phyloP scores from a whole-genome alignment of 441 rosid species.

The Jatropha multifida region DNA sequence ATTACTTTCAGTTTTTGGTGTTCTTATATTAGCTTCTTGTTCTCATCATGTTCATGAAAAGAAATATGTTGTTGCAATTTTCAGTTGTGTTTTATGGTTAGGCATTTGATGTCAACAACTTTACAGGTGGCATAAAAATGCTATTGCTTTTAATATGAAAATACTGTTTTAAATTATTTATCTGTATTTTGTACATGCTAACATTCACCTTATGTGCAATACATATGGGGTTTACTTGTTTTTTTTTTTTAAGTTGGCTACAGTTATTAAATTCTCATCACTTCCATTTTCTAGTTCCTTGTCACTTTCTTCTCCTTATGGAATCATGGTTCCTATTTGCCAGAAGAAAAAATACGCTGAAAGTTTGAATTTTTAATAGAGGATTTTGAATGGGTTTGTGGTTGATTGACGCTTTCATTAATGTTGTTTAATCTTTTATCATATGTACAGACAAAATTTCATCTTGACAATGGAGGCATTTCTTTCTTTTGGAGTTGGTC shows the following conservation, averaged over 20 bases:
- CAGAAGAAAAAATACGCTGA: not conserved
- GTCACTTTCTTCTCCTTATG: not conserved
- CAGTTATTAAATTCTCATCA: not conserved
- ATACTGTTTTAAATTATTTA: no score
- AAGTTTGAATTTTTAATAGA: not conserved
- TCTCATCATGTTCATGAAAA: not conserved
- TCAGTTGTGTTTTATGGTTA: no score
- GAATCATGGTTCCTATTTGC: not conserved
- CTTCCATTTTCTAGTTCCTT: not conserved
- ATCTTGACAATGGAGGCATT: slow-evolving; percentile 61
- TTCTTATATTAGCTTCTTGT: not conserved
- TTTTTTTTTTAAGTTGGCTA: not conserved
- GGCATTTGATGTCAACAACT: no score
- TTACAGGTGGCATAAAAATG: no score
- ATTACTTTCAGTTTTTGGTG: not conserved
- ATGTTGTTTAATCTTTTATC: not conserved
- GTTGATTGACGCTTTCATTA: not conserved
- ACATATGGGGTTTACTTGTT: not conserved
- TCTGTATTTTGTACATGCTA: no score
- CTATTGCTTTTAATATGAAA: no score
- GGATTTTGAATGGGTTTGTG: not conserved
- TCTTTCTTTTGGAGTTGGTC: slow-evolving; percentile 99
- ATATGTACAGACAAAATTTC: slow-evolving; percentile 56
- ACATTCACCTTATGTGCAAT: no score
- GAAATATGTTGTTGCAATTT: not conserved